phyloP scores from a whole-genome alignment of 2,329 filamentous ascomycete species.

The Pseudopithomyces maydicus region DNA sequence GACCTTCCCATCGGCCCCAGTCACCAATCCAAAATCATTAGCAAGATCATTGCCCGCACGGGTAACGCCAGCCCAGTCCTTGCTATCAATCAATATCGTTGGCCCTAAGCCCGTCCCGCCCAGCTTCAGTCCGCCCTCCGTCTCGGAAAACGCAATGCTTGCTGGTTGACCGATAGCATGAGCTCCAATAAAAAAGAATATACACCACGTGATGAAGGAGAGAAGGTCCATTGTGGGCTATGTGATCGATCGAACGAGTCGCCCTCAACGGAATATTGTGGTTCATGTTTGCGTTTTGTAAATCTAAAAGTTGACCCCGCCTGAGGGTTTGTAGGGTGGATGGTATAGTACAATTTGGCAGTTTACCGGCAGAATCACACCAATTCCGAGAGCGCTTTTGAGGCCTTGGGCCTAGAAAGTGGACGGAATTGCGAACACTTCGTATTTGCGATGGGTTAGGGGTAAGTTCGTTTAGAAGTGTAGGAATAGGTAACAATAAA shows the following conservation, averaged over 20 bases:
- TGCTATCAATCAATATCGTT: conserved; percentile 30
- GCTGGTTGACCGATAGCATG: conserved; percentile 23
- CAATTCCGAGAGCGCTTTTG: background rate
- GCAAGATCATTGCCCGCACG: conserved; percentile 69
- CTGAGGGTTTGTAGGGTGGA: background rate
- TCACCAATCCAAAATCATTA: conserved; percentile 69
- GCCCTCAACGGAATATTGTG: too few relatives aligned
- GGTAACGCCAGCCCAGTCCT: conserved; percentile 68
- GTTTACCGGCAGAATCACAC: background rate
- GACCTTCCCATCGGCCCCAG: conserved; percentile 61
- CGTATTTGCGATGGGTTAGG: too few relatives aligned
- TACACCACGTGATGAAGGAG: conserved; percentile 1
- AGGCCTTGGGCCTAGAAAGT: background rate
- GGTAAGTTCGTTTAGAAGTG: too few relatives aligned
- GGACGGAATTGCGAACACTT: too few relatives aligned
- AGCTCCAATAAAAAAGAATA: conserved; percentile 3
- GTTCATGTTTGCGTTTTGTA: background rate
- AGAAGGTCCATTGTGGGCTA: conserved; percentile 13
- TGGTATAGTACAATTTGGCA: background rate
- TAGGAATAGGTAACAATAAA: too few relatives aligned
- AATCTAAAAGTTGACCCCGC: background rate
- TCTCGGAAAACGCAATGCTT: conserved; percentile 25
- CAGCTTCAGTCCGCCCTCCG: conserved; percentile 22
- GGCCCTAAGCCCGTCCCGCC: conserved; percentile 20
- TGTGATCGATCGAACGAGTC: too few relatives aligned